phyloP scores from a whole-genome alignment of 1,284 basidiomycete species.

The Cystobasidium sp. region DNA sequence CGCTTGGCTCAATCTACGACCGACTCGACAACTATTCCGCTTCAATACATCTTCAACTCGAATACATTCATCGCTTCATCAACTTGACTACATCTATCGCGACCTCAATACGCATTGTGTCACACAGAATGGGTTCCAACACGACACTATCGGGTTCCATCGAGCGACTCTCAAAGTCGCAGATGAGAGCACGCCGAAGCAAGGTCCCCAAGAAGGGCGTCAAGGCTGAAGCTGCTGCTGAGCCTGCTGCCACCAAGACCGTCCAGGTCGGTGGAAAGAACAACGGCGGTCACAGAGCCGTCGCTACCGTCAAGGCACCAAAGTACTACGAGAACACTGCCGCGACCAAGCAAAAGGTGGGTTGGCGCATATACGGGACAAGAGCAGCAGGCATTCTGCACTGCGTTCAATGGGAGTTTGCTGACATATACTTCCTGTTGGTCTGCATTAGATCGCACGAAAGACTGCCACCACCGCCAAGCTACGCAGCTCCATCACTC shows the following conservation, averaged over 20 bases:
- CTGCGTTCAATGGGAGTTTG: not conserved
- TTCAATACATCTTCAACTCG: not conserved
- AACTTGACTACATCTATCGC: too few species aligned
- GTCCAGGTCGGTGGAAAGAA: constrained; percentile 85
- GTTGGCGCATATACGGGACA: not conserved
- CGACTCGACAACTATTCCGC: not conserved
- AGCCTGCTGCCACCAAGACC: constrained; percentile 65
- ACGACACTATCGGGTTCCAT: constrained; percentile 27
- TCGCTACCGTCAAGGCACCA: constrained; percentile 82
- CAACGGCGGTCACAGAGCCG: constrained; percentile 85
- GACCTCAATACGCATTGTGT: not conserved
- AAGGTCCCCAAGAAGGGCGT: constrained; percentile 36
- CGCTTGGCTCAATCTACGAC: not conserved
- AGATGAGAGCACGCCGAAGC: constrained; percentile 19
- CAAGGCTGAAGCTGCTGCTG: constrained; percentile 22
- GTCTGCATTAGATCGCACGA: constrained; percentile 69
- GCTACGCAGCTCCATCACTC: constrained; percentile 86
- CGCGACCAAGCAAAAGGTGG: constrained; percentile 29
- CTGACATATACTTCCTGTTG: not conserved
- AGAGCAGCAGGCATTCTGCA: not conserved
- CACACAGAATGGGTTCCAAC: constrained; percentile 22
- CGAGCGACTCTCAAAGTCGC: constrained; percentile 30
- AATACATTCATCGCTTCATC: not conserved
- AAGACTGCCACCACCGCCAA: constrained; percentile 76
- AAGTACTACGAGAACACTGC: constrained; percentile 63